These are phyloP conservation scores for Stropharia rugosoannulata DNA, from an alignment of 768 basidiomycete genomes.

Conservation along the genomic window DNA sequence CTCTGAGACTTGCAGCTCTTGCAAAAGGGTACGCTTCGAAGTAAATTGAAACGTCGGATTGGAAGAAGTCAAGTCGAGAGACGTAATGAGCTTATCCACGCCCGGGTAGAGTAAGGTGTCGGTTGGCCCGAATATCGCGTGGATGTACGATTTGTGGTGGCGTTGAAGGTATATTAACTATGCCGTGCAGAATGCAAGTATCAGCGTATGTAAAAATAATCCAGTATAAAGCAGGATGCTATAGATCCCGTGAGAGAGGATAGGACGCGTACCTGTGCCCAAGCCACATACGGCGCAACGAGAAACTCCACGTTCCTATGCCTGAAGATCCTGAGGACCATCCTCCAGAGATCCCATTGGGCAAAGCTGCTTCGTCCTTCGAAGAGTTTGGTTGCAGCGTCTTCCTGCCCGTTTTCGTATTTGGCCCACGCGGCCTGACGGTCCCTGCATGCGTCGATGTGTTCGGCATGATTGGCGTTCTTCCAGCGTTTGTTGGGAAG, in stretches of 20 bases:
- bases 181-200: background rate
- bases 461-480: constrained; percentile 53
- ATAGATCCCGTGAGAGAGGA: constrained; percentile 10
- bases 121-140: constrained; percentile 88
- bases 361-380: constrained; percentile 69
- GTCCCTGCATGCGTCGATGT: constrained; percentile 71
- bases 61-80: constrained; percentile 70
- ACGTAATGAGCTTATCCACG: constrained; percentile 88
- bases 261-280: constrained; percentile 82
- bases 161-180: constrained; percentile 94
- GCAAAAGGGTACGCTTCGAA: constrained; percentile 69
- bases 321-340: constrained; percentile 89
- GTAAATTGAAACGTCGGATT: constrained; percentile 80
- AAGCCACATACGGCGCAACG: constrained; percentile 92
- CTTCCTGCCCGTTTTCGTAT: constrained; percentile 92
- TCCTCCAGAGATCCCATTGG: constrained; percentile 94
- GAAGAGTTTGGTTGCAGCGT: constrained; percentile 82
- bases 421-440: constrained; percentile 87
- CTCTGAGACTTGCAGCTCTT: constrained; percentile 62
- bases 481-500: constrained; percentile 75
- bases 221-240: too few species aligned
- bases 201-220: too few species aligned
- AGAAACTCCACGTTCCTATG: constrained; percentile 95
- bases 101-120: constrained; percentile 88
- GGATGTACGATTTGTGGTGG: constrained; percentile 91